Conservation (phyloP, 164 flowering plant genomes). For the Vitis cinerea region DNA sequence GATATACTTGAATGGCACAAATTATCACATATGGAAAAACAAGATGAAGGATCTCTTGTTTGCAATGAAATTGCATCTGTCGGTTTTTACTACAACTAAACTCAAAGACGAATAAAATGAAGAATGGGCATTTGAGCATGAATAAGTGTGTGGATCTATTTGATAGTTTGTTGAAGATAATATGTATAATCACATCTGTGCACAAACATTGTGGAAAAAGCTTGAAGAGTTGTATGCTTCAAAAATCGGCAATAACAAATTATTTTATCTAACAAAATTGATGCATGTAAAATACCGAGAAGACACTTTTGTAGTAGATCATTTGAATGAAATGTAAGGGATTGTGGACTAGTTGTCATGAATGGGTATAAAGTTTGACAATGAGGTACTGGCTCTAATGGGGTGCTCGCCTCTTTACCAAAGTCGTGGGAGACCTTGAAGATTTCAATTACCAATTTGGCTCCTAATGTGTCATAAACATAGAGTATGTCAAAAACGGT, state of each 20-base stretch:
- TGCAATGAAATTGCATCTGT: not conserved
- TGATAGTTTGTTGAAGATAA: not conserved
- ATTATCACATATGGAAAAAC: slow-evolving; percentile 2
- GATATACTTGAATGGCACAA: not conserved
- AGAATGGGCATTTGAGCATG: not conserved
- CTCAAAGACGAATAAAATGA: not conserved
- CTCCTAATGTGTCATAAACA: not conserved
- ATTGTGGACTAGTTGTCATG: not conserved
- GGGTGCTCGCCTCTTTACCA: not conserved
- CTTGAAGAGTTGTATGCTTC: not conserved
- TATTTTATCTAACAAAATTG: not conserved
- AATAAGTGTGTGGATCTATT: not conserved
- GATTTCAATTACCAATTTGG: not conserved
- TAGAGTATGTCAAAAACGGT: slow-evolving; percentile 2
- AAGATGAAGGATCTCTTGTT: not conserved
- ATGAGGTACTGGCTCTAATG: not conserved
- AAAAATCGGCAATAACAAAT: not conserved
- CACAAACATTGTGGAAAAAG: not conserved
- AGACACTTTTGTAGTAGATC: not conserved
- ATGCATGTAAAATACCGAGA: not conserved
- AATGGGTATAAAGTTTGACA: slow-evolving; percentile 6
- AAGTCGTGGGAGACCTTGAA: not conserved
- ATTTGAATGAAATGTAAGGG: not conserved
- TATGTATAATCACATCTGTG: not conserved
- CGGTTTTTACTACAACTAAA: not conserved